These are phyloP conservation scores for Lactarius hatsudake DNA, from an alignment of 768 basidiomycete genomes.

Conservation along the genomic window DNA sequence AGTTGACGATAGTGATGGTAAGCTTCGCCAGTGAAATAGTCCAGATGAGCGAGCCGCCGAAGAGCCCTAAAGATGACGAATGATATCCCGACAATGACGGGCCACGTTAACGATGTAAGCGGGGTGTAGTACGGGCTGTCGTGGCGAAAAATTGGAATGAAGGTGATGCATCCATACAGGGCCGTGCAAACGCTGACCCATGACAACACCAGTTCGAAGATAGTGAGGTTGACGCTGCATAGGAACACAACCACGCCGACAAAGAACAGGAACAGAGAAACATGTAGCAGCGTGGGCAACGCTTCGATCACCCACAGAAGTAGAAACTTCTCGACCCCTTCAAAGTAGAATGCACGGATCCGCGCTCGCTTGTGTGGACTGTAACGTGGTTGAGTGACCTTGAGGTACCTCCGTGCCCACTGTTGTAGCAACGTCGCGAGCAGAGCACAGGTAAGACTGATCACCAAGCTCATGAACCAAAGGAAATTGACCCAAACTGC, in stretches of 20 bases:
- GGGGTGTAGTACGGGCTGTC: neutral
- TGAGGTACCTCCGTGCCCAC: neutral
- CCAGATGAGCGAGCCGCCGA: too few species aligned
- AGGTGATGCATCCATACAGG: neutral
- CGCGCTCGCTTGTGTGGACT: neutral
- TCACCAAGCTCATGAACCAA: slow-evolving; percentile 1
- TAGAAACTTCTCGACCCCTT: neutral
- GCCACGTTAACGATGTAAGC: neutral
- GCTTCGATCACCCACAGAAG: neutral
- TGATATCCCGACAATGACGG: neutral
- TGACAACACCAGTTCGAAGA: neutral
- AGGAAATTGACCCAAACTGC: neutral
- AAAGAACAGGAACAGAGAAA: slow-evolving; percentile 18
- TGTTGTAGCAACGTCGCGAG: neutral
- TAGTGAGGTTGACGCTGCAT: slow-evolving; percentile 6
- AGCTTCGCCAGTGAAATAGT: too few species aligned
- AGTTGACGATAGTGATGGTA: too few species aligned
- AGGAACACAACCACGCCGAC: slow-evolving; percentile 5
- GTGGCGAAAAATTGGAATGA: too few species aligned
- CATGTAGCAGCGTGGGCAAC: slow-evolving; percentile 13
- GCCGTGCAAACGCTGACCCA: neutral
- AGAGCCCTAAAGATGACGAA: too few species aligned
- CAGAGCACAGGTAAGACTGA: slow-evolving; percentile 1
- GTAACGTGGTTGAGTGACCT: neutral
- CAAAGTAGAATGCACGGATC: neutral